Conservation (phyloP, 2,329 filamentous ascomycete species). For the Graphiopsis chlorocephala region DNA sequence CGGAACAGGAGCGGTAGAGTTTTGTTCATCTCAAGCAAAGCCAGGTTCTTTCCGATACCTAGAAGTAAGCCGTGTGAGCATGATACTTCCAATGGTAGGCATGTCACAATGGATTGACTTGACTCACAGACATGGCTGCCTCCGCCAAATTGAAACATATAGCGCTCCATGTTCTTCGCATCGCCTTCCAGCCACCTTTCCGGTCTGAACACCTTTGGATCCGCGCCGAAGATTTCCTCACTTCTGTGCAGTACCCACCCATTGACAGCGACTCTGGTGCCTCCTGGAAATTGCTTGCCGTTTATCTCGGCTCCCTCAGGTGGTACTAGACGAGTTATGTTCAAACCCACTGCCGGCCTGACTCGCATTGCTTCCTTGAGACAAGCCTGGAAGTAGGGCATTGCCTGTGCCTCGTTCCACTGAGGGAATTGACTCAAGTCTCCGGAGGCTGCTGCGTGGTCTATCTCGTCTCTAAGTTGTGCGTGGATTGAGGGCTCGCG, state of each 20-base stretch:
- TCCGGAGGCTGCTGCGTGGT: slow-evolving; percentile 56
- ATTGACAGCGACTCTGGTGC: slow-evolving; percentile 71
- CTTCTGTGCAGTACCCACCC: slow-evolving; percentile 72
- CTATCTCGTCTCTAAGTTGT: slow-evolving; percentile 61
- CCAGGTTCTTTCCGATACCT: slow-evolving; percentile 59
- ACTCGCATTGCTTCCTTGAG: slow-evolving; percentile 76
- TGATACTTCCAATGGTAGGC: background rate
- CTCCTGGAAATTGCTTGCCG: slow-evolving; percentile 62
- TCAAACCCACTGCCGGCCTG: slow-evolving; percentile 69
- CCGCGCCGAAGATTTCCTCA: slow-evolving; percentile 64
- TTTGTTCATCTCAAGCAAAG: slow-evolving; percentile 50
- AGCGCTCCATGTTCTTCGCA: slow-evolving; percentile 64
- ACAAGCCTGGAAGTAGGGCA: slow-evolving; percentile 74
- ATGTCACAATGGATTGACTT: background rate
- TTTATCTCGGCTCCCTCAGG: slow-evolving; percentile 56
- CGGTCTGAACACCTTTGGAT: slow-evolving; percentile 64
- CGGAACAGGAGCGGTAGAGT: slow-evolving; percentile 42
- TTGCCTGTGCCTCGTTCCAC: slow-evolving; percentile 58
- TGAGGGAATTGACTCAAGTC: slow-evolving; percentile 64
- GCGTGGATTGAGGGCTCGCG: slow-evolving; percentile 57
- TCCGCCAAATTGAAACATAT: slow-evolving; percentile 73
- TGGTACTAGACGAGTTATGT: slow-evolving; percentile 58
- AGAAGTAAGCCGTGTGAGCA: slow-evolving; percentile 28
- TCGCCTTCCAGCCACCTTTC: slow-evolving; percentile 63
- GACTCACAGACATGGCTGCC: slow-evolving; percentile 49